Evolutionary conservation across 345 rosid species (phyloP), one percentile per base, ranked within the genome.

Genomic region (Rhizophora mangle): DNA sequence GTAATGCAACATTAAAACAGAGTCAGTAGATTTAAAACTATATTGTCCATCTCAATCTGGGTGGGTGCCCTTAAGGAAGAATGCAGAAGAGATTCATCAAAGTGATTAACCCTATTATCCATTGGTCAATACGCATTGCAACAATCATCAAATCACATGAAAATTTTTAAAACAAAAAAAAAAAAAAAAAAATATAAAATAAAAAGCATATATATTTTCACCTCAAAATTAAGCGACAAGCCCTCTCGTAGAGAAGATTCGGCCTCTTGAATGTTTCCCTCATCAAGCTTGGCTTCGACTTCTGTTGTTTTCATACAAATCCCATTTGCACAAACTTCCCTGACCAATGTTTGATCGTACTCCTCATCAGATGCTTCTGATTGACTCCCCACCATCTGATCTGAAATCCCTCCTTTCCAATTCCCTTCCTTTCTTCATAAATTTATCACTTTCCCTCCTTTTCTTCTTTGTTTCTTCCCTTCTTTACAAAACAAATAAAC

Each of bases 161-260:
- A 37, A 1, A 8, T 37, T 34, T 3, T 47, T 5, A 62, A 24
- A 34, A 32, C 39, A 64, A 62, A 21, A 26, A 24, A n/a, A 24
- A 24, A 62, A 27, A 29, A 56, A 53, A 3, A 43, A 37, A 39
- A 56, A 15, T 27, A 8, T 22, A 37, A 53, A 20, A 55, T 11
- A 4, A 31, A 27, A 55, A 4, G 16, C 6, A 64, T 8, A 36
- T 8, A 30, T 36, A 59, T 36, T 4, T 24, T 56, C 54, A 89
- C 98, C 93, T 91, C 98, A 29, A 79, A 88, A 76, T 87, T 94
- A 72, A 94, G 93, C 0, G 92, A 86, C 62, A 89, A 81, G 52
- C 98, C 95, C 81, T 91, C 97, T 55, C 97, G 85, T 27, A 94
- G 74, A 55, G 95, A 94, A 70, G 93, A 88, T 79, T 94, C 98